phyloP scores from a whole-genome alignment of 257 asterid genomes.

The Fraxinus cuspidata region DNA sequence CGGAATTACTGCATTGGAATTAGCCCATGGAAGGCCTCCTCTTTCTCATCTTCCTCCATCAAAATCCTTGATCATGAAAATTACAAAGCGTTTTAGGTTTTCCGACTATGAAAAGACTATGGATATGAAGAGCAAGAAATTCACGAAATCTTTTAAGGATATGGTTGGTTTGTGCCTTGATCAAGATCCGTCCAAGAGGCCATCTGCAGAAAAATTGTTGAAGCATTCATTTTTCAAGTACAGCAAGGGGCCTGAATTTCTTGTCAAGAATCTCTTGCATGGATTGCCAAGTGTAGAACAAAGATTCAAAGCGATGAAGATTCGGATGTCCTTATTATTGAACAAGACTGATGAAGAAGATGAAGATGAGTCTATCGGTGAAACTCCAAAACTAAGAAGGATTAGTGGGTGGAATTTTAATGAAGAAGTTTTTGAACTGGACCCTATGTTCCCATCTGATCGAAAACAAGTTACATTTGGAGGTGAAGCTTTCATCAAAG shows the following conservation, averaged over 20 bases:
- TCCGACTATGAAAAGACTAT: conserved; percentile 66
- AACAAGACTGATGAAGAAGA: conserved; percentile 30
- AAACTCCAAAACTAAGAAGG: conserved; percentile 55
- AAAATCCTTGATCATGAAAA: conserved; percentile 72
- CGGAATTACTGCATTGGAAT: conserved; percentile 79
- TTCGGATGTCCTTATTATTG: conserved; percentile 7
- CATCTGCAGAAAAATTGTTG: conserved; percentile 54
- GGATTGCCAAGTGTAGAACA: conserved; percentile 70
- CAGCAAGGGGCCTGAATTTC: conserved; percentile 60
- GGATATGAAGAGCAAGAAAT: conserved; percentile 54
- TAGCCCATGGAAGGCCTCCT: conserved; percentile 93
- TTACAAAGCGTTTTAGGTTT: conserved; percentile 67
- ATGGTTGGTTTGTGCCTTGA: conserved; percentile 82
- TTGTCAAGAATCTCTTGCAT: conserved; percentile 62
- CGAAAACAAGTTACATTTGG: conserved; percentile 38
- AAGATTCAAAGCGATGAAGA: conserved; percentile 41
- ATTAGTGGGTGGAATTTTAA: conserved; percentile 91
- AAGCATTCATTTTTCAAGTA: conserved; percentile 60
- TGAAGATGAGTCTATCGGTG: conserved; percentile 23
- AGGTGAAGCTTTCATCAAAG: conserved; percentile 38
- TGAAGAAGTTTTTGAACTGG: conserved; percentile 60
- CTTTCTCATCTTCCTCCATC: conserved; percentile 79
- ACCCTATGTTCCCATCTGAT: conserved; percentile 65
- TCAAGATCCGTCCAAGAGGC: conserved; percentile 81
- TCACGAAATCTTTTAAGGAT: conserved; percentile 66